Evolutionary conservation across 2,329 filamentous ascomycete genomes (phyloP), one percentile per base, ranked within the genome.

Genomic region (Alternaria novae-zelandiae): DNA sequence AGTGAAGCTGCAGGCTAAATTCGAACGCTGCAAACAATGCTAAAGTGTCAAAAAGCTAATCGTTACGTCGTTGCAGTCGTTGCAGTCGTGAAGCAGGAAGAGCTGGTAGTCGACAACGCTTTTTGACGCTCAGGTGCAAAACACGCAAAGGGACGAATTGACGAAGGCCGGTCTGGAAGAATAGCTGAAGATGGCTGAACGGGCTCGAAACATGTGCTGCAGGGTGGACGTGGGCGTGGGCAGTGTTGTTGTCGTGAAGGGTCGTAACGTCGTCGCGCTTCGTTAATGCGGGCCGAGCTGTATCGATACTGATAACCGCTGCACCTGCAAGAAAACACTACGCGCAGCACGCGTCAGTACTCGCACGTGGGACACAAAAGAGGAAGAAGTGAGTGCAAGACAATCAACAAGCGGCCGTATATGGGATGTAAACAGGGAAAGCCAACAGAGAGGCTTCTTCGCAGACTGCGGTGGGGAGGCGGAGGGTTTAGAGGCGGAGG

Each of bases 51-150:
- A 77, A 78, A 77, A 73, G 72, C 73, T 75, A 73, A 75, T 80
- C 78, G 78, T 80, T 66, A 80, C 55, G 74, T 80, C 78, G 78
- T 80, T 71, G 76, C 74, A 72, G 74, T 80, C 78, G 78, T 80
- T 71, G 76, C 74, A 72, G 74, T 80, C 78, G 78, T 80, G 62
- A 79, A 75, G 71, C 70, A 68, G 67, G 66, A 64, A 67, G 56
- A 62, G 64, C 54, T 61, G 63, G 56, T 55, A 50, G 61, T 64
- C 32, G 64, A 64, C 73, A 72, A 72, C 66, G 74, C 72, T 79
- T 75, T 75, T 75, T 78, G 66, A 64, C 49, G 64, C 64, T 67
- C 65, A 71, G 57, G 73, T 73, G 25, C 70, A 77, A 74, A 70
- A 75, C 67, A 74, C 65, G 73, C 69, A 71, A 70, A 67, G 63